Base-by-base conservation (phyloP, 2,329 filamentous ascomycete genomes). In the Fusarium ramigenum region DNA sequence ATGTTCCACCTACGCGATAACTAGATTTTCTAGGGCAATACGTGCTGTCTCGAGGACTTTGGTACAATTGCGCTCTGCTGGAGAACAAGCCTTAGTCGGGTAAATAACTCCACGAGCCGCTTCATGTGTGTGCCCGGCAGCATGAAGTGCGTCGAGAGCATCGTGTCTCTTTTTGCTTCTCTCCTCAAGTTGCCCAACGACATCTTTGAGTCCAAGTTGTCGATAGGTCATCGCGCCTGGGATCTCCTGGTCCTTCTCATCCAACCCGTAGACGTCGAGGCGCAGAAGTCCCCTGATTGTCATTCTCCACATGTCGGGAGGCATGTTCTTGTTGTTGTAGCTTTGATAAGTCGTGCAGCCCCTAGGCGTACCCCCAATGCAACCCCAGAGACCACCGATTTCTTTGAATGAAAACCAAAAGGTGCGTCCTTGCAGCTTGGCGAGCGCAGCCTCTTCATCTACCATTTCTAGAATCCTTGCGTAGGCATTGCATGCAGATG, bases 401-500 rank as follows among this genome's bases (percentile, higher is more conserved):
- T 82, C 82, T 25, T 78, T 75, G 28, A 89, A 81, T 7, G 81
- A 79, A 71, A 90, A 88, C 53, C 78, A 78, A 12, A 89, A 77
- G 10, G 79, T 82, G 21, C 84, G 80, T 4, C 80, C 80, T 39
- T 85, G 82, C 9, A 79, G 77, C 46, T 82, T 82, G 16, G 88
- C 89, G 2, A 75, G 78, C 4, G 82, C 80, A 0, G 85, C 81
- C 74, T 89, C 87, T n/a, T 77, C 77, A 69, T 91, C 89, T 12
- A 91, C 83, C 81, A 89, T 84, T 54, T 81, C 79, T 18, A 91
- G 81, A 52, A 92, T 87, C 34, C 80, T 81, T 61, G 84, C 84
- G 81, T 91, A 91, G 12, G 87, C 87, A 77, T 89, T 87, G 60
- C 86, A 88, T 49, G 89, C 85, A 14, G 87, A 87, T 4, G 89